phyloP scores from a whole-genome alignment of 2,329 filamentous ascomycete genomes.

The Neofusicoccum sp. region DNA sequence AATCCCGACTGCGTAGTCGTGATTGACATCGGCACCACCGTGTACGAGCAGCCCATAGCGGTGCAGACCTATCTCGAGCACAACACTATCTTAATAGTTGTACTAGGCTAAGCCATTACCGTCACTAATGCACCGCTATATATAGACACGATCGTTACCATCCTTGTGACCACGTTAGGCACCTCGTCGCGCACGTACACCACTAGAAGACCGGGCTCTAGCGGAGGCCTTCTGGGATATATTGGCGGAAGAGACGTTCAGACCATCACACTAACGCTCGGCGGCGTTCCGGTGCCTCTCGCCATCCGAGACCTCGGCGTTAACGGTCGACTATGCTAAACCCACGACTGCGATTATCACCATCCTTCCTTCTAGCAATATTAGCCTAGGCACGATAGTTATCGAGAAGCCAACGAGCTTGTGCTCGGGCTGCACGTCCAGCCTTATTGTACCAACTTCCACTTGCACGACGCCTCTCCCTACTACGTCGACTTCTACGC shows the following conservation, averaged over 20 bases:
- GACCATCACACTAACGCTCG: background rate
- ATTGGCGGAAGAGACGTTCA: background rate
- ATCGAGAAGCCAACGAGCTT: background rate
- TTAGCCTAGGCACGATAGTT: background rate
- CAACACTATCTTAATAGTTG: background rate
- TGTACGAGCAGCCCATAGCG: conserved; percentile 2
- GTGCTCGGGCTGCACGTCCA: too few species aligned
- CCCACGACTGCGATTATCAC: background rate
- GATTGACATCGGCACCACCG: background rate
- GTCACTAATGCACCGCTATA: background rate
- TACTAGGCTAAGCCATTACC: background rate
- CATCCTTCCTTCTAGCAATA: background rate
- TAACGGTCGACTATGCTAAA: background rate
- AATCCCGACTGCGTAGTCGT: conserved; percentile 14
- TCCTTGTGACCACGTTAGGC: background rate
- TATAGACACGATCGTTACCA: conserved; percentile 1
- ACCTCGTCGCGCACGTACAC: background rate
- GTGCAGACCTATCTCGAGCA: background rate
- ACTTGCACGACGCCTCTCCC: too few species aligned
- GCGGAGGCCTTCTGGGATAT: background rate
- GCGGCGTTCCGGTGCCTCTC: background rate
- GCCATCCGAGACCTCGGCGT: background rate
- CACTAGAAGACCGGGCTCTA: background rate
- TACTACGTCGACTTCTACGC: too few species aligned
- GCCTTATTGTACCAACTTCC: too few species aligned